A percentile compares a stretch with the other conserved stretches of the same genome.
Conservation (phyloP, 768 basidiomycete species). For the Rhodotorula toruloides region DNA sequence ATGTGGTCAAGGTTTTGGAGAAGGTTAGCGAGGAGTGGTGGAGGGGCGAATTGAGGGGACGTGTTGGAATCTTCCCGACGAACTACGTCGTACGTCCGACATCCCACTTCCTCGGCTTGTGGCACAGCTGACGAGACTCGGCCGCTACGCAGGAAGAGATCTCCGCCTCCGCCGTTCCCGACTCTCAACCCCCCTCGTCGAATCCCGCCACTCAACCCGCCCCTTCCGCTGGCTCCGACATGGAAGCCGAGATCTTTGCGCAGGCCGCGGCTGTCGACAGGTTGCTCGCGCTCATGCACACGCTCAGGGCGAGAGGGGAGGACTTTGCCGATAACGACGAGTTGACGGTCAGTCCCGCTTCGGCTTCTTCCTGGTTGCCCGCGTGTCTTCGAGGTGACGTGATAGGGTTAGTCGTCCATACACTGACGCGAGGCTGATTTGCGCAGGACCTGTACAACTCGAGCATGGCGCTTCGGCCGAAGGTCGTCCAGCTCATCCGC, state of each 20-base stretch:
- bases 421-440: neutral
- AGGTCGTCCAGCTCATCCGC: slow-evolving; percentile 93
- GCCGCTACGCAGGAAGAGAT: slow-evolving; percentile 62
- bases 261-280: slow-evolving; percentile 80
- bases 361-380: neutral
- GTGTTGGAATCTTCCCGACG: slow-evolving; percentile 89
- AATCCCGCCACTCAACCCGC: slow-evolving; percentile 51
- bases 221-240: slow-evolving; percentile 54
- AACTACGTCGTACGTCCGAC: slow-evolving; percentile 75
- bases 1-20: slow-evolving; percentile 90
- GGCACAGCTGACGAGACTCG: neutral
- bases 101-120: neutral
- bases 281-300: slow-evolving; percentile 66
- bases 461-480: slow-evolving; percentile 81
- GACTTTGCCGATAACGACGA: slow-evolving; percentile 88
- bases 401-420: too few relatives aligned
- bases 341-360: slow-evolving; percentile 58
- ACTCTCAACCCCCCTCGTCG: slow-evolving; percentile 51
- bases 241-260: slow-evolving; percentile 80
- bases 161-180: slow-evolving; percentile 47
- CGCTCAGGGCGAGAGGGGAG: slow-evolving; percentile 67
- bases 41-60: slow-evolving; percentile 75
- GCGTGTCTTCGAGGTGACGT: too few relatives aligned
- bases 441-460: slow-evolving; percentile 78
- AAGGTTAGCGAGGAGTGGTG: slow-evolving; percentile 95